Evolutionary conservation across 805 yeast genomes (phyloP).

Genomic region (Isabelozyma heimii): DNA sequence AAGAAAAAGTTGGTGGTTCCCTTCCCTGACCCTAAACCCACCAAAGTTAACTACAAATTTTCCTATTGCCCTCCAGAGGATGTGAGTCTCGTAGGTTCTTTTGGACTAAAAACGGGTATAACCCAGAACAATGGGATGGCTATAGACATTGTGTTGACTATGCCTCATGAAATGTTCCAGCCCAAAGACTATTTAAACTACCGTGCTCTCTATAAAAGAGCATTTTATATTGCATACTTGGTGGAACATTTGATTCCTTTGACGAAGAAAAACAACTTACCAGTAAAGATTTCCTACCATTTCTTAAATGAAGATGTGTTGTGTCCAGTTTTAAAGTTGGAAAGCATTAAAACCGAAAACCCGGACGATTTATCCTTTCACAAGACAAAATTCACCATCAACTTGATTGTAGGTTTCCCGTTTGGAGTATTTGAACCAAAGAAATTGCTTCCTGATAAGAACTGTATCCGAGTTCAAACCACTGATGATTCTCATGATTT

Average conservation of each 20-base stretch:
- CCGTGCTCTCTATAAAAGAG: conserved; percentile 84
- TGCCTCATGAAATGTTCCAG: conserved; percentile 75
- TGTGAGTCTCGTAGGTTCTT: conserved; percentile 82
- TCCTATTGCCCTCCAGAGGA: conserved; percentile 67
- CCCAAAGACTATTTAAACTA: conserved; percentile 88
- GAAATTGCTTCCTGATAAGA: conserved; percentile 76
- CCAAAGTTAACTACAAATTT: conserved; percentile 67
- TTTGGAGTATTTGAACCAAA: conserved; percentile 67
- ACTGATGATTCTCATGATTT: conserved; percentile 31
- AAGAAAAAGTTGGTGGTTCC: conserved; percentile 64
- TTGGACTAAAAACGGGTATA: conserved; percentile 81
- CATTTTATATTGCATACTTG: conserved; percentile 80
- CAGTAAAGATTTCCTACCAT: conserved; percentile 60
- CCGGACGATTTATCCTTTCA: conserved; percentile 52
- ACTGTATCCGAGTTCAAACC: conserved; percentile 72
- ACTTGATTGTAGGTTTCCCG: conserved; percentile 73
- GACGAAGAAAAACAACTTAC: conserved; percentile 54
- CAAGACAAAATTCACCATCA: conserved; percentile 68
- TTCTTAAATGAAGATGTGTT: conserved; percentile 74
- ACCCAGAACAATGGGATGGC: conserved; percentile 59
- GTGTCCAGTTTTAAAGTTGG: conserved; percentile 69
- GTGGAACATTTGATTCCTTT: conserved; percentile 60
- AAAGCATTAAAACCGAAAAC: conserved; percentile 49
- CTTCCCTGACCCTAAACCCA: conserved; percentile 87
- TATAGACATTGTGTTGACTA: conserved; percentile 76